Evolutionary conservation across 805 yeast genomes (phyloP).

Genomic region (Pichia insulana): DNA sequence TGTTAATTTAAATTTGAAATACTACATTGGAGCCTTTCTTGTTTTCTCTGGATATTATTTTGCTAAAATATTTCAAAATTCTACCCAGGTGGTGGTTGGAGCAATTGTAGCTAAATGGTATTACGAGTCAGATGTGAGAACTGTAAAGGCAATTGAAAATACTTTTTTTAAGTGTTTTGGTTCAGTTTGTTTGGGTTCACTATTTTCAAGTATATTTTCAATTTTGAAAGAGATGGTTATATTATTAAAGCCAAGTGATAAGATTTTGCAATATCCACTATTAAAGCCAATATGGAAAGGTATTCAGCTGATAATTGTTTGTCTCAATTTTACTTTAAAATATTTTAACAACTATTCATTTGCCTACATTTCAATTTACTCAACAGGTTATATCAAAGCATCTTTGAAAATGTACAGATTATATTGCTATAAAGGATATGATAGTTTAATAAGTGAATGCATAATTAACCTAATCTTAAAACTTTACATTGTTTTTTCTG

Average conservation of each 20-base stretch:
- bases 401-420: constrained; percentile 74
- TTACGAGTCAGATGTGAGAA: constrained; percentile 60
- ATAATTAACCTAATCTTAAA: constrained; percentile 68
- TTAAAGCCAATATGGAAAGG: constrained; percentile 1
- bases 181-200: constrained; percentile 71
- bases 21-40: constrained; percentile 54
- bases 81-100: constrained; percentile 73
- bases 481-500: constrained; percentile 63
- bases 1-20: background rate
- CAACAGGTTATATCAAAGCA: constrained; percentile 61
- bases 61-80: constrained; percentile 70
- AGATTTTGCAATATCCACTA: background rate
- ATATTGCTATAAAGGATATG: constrained; percentile 68
- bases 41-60: constrained; percentile 80
- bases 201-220: constrained; percentile 68
- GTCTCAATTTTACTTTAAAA: constrained; percentile 7
- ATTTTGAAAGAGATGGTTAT: constrained; percentile 3
- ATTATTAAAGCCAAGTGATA: background rate
- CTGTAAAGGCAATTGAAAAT: constrained; percentile 64
- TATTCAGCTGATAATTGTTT: background rate
- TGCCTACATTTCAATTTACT: constrained; percentile 78
- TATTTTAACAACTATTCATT: constrained; percentile 76
- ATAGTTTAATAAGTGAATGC: constrained; percentile 77
- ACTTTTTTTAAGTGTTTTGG: constrained; percentile 80
- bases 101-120: constrained; percentile 91